phyloP scores from a whole-genome alignment of 352 stramenopile species.

The Plasmopara muralis region DNA sequence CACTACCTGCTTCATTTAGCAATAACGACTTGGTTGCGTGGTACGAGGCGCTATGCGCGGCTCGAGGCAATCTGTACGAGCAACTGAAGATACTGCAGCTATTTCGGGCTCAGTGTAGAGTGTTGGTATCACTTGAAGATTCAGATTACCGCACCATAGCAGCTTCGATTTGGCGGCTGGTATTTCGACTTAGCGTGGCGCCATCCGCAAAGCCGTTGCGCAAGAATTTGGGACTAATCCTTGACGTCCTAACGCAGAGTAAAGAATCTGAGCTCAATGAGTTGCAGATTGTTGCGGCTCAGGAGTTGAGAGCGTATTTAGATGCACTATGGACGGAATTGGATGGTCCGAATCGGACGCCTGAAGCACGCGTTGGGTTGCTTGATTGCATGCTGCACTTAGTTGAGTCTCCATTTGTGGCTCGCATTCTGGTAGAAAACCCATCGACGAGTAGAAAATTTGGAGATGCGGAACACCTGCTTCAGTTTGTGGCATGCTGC shows the following conservation, averaged over 20 bases:
- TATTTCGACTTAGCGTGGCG: conserved; percentile 57
- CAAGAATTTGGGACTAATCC: conserved; percentile 64
- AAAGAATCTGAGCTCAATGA: conserved; percentile 7
- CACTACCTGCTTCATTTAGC: conserved; percentile 29
- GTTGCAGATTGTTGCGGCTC: conserved; percentile 22
- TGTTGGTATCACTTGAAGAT: conserved; percentile 24
- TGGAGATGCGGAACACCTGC: conserved; percentile 22
- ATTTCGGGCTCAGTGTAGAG: conserved; percentile 55
- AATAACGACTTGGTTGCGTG: conserved; percentile 32
- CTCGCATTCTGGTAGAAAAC: conserved; percentile 35
- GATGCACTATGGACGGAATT: conserved; percentile 22
- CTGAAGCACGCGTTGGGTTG: conserved; percentile 25
- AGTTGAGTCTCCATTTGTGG: conserved; percentile 51
- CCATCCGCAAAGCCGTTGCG: conserved; percentile 29
- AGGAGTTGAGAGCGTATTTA: conserved; percentile 38
- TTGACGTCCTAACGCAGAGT: conserved; percentile 36
- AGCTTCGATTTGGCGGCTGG: conserved; percentile 39
- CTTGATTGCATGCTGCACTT: conserved; percentile 57
- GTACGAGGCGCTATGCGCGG: conserved; percentile 34
- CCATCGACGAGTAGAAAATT: conserved; percentile 9
- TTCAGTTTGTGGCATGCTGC: conserved; percentile 46
- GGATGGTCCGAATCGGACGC: conserved; percentile 1
- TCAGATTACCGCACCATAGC: conserved; percentile 7
- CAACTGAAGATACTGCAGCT: conserved; percentile 73
- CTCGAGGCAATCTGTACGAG: conserved; percentile 37